Conservation (phyloP, 2,329 filamentous ascomycete genomes). For the Monilinia aucupariae region DNA sequence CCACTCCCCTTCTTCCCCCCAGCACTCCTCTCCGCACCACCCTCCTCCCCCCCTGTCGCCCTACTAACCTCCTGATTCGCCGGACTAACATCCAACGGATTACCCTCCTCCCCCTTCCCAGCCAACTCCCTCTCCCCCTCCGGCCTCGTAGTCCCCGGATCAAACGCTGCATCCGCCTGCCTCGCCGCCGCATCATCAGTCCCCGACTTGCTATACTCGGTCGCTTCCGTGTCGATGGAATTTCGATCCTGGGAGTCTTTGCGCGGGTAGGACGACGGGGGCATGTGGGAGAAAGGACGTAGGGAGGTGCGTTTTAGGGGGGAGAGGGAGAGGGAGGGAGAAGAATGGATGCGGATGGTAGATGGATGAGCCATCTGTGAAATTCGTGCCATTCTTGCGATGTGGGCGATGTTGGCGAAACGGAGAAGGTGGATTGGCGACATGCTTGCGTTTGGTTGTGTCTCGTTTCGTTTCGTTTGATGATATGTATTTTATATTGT, state of each 20-base stretch:
- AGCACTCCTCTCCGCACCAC: slow-evolving; percentile 46
- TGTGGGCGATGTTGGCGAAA: too few relatives aligned
- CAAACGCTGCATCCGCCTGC: slow-evolving; percentile 59
- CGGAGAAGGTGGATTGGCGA: too few relatives aligned
- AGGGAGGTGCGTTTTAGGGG: too few relatives aligned
- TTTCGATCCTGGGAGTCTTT: slow-evolving; percentile 54
- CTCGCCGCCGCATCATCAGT: slow-evolving; percentile 54
- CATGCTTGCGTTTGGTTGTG: too few relatives aligned
- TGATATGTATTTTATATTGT: neutral
- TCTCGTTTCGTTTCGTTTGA: too few relatives aligned
- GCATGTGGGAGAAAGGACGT: neutral
- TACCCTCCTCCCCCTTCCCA: slow-evolving; percentile 32
- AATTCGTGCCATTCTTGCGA: too few relatives aligned
- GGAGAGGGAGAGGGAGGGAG: too few relatives aligned
- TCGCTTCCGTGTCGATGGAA: slow-evolving; percentile 57
- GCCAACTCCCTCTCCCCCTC: slow-evolving; percentile 47
- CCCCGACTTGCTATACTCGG: slow-evolving; percentile 64
- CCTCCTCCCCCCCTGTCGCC: slow-evolving; percentile 39
- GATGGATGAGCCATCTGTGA: too few relatives aligned
- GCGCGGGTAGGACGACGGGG: slow-evolving; percentile 2
- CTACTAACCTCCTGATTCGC: slow-evolving; percentile 41
- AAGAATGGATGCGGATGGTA: too few relatives aligned
- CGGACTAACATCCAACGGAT: slow-evolving; percentile 54
- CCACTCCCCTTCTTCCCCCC: slow-evolving; percentile 36
- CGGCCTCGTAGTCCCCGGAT: slow-evolving; percentile 40